Percentiles rank a stretch among this genome's conserved stretches.
These are phyloP conservation scores for Neonothopanus nambi DNA, from an alignment of 1,284 basidiomycete species.

Conservation along the genomic window DNA sequence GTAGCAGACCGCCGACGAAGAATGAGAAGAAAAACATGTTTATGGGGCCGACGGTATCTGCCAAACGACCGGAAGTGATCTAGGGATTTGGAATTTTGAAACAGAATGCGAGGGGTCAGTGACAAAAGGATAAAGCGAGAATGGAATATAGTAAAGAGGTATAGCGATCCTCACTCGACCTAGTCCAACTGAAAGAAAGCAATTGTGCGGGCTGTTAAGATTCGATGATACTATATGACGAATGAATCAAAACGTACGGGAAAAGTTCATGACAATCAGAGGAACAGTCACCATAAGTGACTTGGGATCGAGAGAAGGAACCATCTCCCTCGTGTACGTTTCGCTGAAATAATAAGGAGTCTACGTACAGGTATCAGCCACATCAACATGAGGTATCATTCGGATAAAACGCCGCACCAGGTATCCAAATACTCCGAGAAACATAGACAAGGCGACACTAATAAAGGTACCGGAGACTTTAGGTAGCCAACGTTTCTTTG, in stretches of 20 bases:
- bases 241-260: slow-evolving; percentile 13
- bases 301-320: slow-evolving; percentile 19
- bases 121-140: not conserved
- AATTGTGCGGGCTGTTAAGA: not conserved
- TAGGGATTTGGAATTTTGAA: slow-evolving; percentile 2
- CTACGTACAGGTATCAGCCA: slow-evolving; percentile 8
- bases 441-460: slow-evolving; percentile 23
- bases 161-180: slow-evolving; percentile 21
- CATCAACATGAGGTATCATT: not conserved
- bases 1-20: slow-evolving; percentile 26
- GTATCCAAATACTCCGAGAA: slow-evolving; percentile 26
- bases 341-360: slow-evolving; percentile 26
- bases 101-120: not conserved
- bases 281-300: slow-evolving; percentile 25
- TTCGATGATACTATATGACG: not conserved
- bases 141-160: not conserved
- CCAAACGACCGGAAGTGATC: slow-evolving; percentile 24
- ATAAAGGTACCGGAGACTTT: slow-evolving; percentile 20
- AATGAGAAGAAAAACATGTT: slow-evolving; percentile 28
- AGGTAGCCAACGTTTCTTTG: slow-evolving; percentile 26
- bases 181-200: slow-evolving; percentile 18
- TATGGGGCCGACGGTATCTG: slow-evolving; percentile 25
- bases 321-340: slow-evolving; percentile 20
- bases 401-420: slow-evolving; percentile 15
- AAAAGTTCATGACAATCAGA: slow-evolving; percentile 25